Base-by-base conservation (phyloP, 2,329 filamentous ascomycete species). In the Trematosphaeria pertusa region DNA sequence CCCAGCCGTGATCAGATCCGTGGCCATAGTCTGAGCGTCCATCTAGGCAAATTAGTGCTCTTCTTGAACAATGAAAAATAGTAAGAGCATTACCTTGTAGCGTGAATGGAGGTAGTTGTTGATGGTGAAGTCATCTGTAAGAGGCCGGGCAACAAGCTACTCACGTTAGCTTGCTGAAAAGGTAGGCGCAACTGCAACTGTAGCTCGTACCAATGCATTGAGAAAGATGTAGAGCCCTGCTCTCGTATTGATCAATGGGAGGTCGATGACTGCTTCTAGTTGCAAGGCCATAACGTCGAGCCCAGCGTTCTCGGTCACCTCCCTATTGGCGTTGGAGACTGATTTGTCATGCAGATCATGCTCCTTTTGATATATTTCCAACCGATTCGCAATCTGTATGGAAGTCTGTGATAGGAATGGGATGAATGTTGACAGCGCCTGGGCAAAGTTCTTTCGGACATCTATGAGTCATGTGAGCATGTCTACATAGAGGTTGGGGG, bases 211-310 rank as follows among this genome's bases (percentile, higher is more conserved):
- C 67, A 88, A 81, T 44, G 91, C 85, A 66, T 91, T 94, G 7
- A 97, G 76, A 67, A 93, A 94, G 5, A 96, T 80, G 65, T 94
- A 96, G 44, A 96, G 78, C 4, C 89, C 91, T 40, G 89, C 88
- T 68, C 91, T 83, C 3, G 91, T 89, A 56, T 89, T 91, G 37
- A 87, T 78, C 21, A 85, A 77, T 3, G 88, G 87, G 8, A 92
- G 73, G 38, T 95, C 89, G 19, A 82, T 75, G 8, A 86, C 65
- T 11, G 76, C 72, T 51, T 82, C 78, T 28, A 83, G 77, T 41
- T 82, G 78, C n/a, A 82, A 65, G 14, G 74, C 71, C 48, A 73
- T 64, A 48, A 72, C 64, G 50, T 73, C 72, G 38, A 75, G 62
- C 11, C 56, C 60, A 31, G 74, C 71, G 46, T 74, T 56, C 40